These are phyloP conservation scores for Trichoderma simmonsii DNA, from an alignment of 2,329 filamentous ascomycete species.

Conservation along the genomic window DNA sequence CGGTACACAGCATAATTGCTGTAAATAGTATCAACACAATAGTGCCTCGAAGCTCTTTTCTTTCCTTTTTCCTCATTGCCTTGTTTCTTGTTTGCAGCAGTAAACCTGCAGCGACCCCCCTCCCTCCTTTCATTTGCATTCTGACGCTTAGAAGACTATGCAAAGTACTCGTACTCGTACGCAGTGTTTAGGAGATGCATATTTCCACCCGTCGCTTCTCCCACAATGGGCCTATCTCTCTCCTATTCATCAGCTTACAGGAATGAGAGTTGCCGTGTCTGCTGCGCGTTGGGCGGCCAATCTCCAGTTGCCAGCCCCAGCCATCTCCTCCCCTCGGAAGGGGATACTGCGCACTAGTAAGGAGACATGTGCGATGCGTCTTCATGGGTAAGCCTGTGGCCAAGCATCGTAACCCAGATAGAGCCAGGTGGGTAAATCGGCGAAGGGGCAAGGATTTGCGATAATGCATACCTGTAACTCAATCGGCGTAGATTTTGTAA, in stretches of 20 bases:
- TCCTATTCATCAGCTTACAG: neutral
- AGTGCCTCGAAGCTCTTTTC: neutral
- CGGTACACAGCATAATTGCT: neutral
- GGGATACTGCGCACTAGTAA: neutral
- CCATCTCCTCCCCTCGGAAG: neutral
- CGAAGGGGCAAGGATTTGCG: neutral
- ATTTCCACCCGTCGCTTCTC: neutral
- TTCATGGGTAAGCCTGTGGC: neutral
- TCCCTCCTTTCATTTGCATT: neutral
- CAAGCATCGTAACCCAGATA: neutral
- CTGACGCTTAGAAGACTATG: neutral
- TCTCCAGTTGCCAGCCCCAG: neutral
- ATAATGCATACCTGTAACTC: neutral
- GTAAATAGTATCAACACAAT: neutral
- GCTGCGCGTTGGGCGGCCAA: neutral
- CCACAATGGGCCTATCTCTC: neutral
- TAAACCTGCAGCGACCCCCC: neutral
- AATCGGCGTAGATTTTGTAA: neutral
- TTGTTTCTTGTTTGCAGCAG: neutral
- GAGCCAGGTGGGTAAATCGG: conserved; percentile 9
- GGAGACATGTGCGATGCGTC: neutral
- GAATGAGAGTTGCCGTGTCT: neutral
- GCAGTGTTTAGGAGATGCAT: neutral
- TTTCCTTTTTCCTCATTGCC: neutral
- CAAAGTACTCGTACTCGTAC: no score